Evolutionary conservation across 1,139 yeast species (phyloP), one percentile per base, ranked within the genome.

Genomic region (Candida tunisiensis): DNA sequence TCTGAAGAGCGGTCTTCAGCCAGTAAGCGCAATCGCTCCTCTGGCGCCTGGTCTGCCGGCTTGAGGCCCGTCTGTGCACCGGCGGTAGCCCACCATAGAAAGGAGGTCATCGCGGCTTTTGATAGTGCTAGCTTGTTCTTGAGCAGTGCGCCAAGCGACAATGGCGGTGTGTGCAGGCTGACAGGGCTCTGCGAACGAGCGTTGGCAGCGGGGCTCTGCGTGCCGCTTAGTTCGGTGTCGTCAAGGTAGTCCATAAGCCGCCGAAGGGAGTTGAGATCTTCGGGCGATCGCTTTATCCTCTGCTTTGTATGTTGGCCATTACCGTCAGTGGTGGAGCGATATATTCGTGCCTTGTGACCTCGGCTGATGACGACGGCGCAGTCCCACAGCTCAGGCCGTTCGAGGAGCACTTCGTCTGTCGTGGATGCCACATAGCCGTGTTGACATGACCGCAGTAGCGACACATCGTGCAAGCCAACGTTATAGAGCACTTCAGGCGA

Each of bases 51-150:
- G 36, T 19, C 53, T 49, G 22, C 8, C 9, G 19, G 8, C 19
- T 17, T 10, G 9, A 17, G 19, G 8, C n/a, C 19, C 9, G 56
- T 53, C 26, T 62, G 60, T 34, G 66, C 74, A 4, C 93, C 93
- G 2, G 92, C 91, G 19, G 80, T 69, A 2, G 88, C 85, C 74
- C 83, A 75, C 82, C 88, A 77, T 21, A 75, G 60, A 33, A 78
- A 62, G 0, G 85, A 82, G 33, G 33, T 34, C 5, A 35, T 16
- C 5, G 40, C 23, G 9, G 24, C 13, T 14, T 24, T 9, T 25
- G 21, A 19, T 7, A 25, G 8, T 11, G 29, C 28, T 28, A n/a
- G 35, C 26, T 4, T 41, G 29, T n/a, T 29, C 26, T 22, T 38
- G n/a, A n/a, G n/a, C n/a, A n/a, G n/a, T n/a, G n/a, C n/a, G n/a